Evolutionary conservation across 768 basidiomycete species (phyloP).

Genomic region (Auricularia sp.): DNA sequence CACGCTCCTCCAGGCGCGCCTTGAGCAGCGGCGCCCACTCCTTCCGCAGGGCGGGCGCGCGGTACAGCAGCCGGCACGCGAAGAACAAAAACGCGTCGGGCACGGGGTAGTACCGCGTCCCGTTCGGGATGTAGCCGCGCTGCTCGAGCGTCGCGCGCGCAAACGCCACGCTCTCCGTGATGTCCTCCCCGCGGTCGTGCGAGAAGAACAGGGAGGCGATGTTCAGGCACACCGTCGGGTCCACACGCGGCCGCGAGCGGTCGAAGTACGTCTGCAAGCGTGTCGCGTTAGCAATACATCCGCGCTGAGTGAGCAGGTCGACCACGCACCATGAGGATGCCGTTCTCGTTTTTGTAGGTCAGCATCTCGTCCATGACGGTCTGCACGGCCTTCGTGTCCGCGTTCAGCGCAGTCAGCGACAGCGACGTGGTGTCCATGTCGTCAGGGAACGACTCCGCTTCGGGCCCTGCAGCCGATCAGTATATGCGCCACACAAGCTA

Average conservation of each 20-base stretch:
- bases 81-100: conserved; percentile 46
- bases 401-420: conserved; percentile 32
- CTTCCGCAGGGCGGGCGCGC: conserved; percentile 22
- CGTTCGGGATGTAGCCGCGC: conserved; percentile 39
- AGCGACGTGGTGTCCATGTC: conserved; percentile 53
- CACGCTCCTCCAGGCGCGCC: conserved; percentile 38
- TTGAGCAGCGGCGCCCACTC: conserved; percentile 31
- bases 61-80: conserved; percentile 33
- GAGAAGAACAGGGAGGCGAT: conserved; percentile 39
- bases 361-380: conserved; percentile 51
- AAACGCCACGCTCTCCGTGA: conserved; percentile 37
- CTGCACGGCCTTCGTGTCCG: conserved; percentile 18
- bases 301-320: conserved; percentile 2
- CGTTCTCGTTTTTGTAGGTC: conserved; percentile 36
- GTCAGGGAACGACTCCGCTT: conserved; percentile 37
- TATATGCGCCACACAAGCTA: background rate
- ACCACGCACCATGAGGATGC: conserved; percentile 35
- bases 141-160: conserved; percentile 38
- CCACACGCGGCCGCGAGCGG: conserved; percentile 34
- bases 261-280: conserved; percentile 40
- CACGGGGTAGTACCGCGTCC: conserved; percentile 44
- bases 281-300: background rate
- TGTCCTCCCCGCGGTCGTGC: conserved; percentile 36
- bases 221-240: conserved; percentile 45
- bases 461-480: conserved; percentile 23